phyloP scores from a whole-genome alignment of 768 basidiomycete species.

The Galerina marginata region DNA sequence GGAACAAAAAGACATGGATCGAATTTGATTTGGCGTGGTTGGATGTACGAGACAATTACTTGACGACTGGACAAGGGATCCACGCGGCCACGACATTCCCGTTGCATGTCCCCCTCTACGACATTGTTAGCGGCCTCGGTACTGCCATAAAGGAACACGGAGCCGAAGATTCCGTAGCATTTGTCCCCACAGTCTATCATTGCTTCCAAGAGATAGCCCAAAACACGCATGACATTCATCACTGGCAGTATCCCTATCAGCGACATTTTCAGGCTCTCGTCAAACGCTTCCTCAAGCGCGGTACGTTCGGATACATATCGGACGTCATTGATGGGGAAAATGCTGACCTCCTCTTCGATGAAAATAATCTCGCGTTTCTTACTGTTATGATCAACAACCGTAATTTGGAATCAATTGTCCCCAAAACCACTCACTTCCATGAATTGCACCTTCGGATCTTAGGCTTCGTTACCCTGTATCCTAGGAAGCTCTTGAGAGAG shows the following conservation, averaged over 20 bases:
- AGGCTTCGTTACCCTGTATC: neutral
- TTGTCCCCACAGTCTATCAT: constrained; percentile 6
- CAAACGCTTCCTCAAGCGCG: constrained; percentile 14
- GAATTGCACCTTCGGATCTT: constrained; percentile 15
- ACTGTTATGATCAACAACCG: constrained; percentile 14
- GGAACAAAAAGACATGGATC: constrained; percentile 16
- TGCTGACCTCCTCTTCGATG: constrained; percentile 10
- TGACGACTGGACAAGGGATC: constrained; percentile 15
- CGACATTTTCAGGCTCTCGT: constrained; percentile 14
- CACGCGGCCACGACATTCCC: constrained; percentile 14
- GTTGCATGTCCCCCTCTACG: constrained; percentile 16
- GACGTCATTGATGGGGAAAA: constrained; percentile 12
- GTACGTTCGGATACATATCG: constrained; percentile 9
- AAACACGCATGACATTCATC: constrained; percentile 18
- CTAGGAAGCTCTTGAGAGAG: constrained; percentile 5
- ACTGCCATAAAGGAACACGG: constrained; percentile 14
- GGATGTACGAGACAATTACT: constrained; percentile 15
- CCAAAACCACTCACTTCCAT: constrained; percentile 14
- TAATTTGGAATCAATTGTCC: constrained; percentile 11
- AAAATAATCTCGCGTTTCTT: constrained; percentile 14
- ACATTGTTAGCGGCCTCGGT: constrained; percentile 11
- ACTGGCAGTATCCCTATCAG: constrained; percentile 18
- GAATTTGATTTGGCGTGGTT: constrained; percentile 18
- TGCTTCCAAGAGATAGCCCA: constrained; percentile 17
- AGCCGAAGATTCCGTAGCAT: constrained; percentile 12